Evolutionary conservation across 2,329 filamentous ascomycete species (phyloP), one percentile per base, ranked within the genome.

Genomic region (Elsinoe australis): DNA sequence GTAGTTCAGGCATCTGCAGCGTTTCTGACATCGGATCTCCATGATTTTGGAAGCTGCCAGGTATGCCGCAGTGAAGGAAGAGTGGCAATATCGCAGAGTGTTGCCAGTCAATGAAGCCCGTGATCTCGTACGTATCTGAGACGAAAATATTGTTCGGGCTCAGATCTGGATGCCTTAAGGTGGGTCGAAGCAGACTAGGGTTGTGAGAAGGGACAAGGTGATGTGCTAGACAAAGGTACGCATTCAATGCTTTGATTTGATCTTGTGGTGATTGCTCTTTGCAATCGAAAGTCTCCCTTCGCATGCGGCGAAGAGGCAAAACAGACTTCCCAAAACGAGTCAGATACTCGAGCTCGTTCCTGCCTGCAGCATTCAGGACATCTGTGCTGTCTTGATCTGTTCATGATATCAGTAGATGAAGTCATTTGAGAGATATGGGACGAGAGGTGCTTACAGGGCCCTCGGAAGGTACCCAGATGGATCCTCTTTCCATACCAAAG

Each of bases 71-170:
- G 9, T 59, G 56, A 4, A 68, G 56, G 41, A 66, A 63, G 7
- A 62, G 61, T 3, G 64, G 67, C 18, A 68, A 58, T 38, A 63
- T 54, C 4, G 60, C 34, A 33, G 58, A 55, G 52, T 69, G 62
- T 53, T 70, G 65, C 67, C 64, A 70, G 50, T 71, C 66, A 15
- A 70, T 66, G 1, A 71, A 52, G 22, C 63, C 56, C 14, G 58
- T 58, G 17, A 70, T 63, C 5, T 61, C 59, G 10, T 19, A 34
- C 4, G 14, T 5, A 4, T 61, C 54, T 19, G 55, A 57, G 2
- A 65, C 49, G 34, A 65, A 61, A 21, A 67, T 59, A 48, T 66
- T 66, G 51, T 58, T 59, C 2, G 59, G 61, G 7, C 56, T 52
- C 7, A 66, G 48, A 49, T 67, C 63, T 8, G 62, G 61, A 47